Base-by-base conservation (phyloP, 352 stramenopile genomes). In the Bremia lactucae region DNA sequence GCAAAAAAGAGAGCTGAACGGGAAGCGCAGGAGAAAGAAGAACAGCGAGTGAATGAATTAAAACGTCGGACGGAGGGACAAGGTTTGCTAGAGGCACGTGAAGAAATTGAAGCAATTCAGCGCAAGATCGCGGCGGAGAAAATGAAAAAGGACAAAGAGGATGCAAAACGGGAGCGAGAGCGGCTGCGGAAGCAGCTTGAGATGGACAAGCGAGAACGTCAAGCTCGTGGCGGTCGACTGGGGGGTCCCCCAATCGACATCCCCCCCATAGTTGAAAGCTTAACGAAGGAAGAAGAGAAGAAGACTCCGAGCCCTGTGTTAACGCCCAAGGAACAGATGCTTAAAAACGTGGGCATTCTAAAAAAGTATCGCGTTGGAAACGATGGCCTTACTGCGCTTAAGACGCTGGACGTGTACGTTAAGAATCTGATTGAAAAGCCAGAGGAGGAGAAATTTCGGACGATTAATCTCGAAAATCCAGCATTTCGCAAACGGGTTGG, bases 401-500 rank as follows among this genome's bases (percentile, higher is more conserved):
- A 88, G 54, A 92, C 84, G 22, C 47, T 95, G 24, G 71, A 80
- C 31, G 79, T 94, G 51, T 93, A 93, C 46, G 62, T 95, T 18
- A 85, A 80, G 55, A 95, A 95, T 42, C 47, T 94, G 33, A 21
- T 95, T 11, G 74, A 92, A 28, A 93, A 94, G 38, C 80, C 82
- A 0, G 68, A 87, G 1, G 82, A 93, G 34, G 78, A 93, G 4
- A 96, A 95, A 47, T 96, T 94, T 59, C 78, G 80, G 8, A 79
- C 68, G 14, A 94, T 96, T 52, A 95, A 95, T 55, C 38, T 94
- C 20, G 81, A 94, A 29, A 95, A 95, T 39, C 52, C 77, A 4
- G 87, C 85, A 18, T 96, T 95, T 55, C 87, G 87, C 41, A 88
- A 89, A 53, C 83, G 87, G 11, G 84, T 96, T 31, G 75, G 69